A percentile compares a stretch with the other conserved stretches of the same genome.
Evolutionary conservation across 1,139 yeast genomes (phyloP).

Genomic region (Saccharomyces uvarum): DNA sequence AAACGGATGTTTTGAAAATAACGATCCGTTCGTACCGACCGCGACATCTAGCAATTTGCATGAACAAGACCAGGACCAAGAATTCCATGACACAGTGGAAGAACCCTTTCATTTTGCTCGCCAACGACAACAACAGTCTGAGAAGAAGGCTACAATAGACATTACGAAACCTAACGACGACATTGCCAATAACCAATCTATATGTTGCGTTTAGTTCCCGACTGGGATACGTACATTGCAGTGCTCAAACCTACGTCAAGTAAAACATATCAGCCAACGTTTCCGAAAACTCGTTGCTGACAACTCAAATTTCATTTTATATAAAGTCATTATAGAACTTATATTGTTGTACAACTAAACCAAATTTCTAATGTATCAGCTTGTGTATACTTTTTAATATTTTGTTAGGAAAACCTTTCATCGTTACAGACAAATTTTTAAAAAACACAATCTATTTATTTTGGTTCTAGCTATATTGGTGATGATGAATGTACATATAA

Average conservation of each 20-base stretch:
- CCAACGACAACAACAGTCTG: background rate
- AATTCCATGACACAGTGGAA: background rate
- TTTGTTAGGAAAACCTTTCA: background rate
- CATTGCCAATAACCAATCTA: background rate
- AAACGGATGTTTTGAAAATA: constrained; percentile 26
- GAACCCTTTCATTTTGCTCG: background rate
- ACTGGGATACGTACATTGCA: too few species aligned
- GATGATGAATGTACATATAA: constrained; percentile 10
- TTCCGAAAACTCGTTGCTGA: background rate
- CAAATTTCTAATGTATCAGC: background rate
- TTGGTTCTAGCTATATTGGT: background rate
- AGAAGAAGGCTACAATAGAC: background rate
- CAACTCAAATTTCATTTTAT: background rate
- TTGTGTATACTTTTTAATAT: background rate
- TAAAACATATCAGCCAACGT: too few species aligned
- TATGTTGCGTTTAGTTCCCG: background rate
- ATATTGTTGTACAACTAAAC: background rate
- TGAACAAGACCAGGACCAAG: background rate
- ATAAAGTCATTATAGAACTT: background rate
- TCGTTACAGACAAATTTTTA: background rate
- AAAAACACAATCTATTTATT: background rate
- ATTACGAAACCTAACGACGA: background rate
- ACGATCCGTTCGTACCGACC: background rate
- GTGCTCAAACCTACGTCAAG: too few species aligned
- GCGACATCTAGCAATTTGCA: background rate